Percentiles rank a stretch among this genome's conserved stretches.
Evolutionary conservation across 202 grass and related monocot species (phyloP).

Genomic region (Panicum hallii): DNA sequence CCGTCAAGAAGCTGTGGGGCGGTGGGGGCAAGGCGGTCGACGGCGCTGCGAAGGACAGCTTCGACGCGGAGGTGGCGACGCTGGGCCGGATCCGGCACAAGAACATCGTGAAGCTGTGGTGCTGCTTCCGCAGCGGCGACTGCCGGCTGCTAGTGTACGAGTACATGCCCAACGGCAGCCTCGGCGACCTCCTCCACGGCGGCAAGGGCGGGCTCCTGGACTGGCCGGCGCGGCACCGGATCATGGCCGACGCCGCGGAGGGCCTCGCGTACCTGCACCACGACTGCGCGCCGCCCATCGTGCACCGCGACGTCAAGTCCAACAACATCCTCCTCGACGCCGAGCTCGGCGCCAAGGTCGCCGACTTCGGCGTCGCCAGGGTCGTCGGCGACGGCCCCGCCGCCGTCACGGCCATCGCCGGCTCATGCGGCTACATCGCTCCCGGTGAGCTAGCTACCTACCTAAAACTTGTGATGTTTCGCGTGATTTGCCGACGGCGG

Average conservation of each 20-base stretch:
- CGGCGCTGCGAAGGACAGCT: constrained; percentile 36
- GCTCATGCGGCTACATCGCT: constrained; percentile 85
- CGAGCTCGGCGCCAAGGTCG: constrained; percentile 61
- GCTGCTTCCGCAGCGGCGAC: constrained; percentile 57
- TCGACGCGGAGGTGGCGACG: constrained; percentile 75
- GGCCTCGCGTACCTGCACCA: constrained; percentile 85
- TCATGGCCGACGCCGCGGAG: constrained; percentile 64
- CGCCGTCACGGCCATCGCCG: constrained; percentile 57
- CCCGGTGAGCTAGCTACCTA: constrained; percentile 57
- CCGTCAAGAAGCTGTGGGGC: constrained; percentile 65
- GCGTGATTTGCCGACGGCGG: too few species aligned
- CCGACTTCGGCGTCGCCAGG: constrained; percentile 82
- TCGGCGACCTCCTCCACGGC: constrained; percentile 76
- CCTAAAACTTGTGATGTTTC: too few species aligned
- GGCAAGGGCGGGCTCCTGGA: constrained; percentile 54
- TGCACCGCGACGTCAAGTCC: constrained; percentile 83
- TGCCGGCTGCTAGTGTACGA: constrained; percentile 77
- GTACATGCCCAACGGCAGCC: constrained; percentile 86
- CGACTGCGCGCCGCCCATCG: constrained; percentile 69
- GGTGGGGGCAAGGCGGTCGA: constrained; percentile 20
- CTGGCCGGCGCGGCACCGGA: constrained; percentile 58
- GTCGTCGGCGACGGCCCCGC: background rate
- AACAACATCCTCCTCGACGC: constrained; percentile 85
- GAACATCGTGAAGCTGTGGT: constrained; percentile 89
- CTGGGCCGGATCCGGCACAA: constrained; percentile 77